phyloP scores from a whole-genome alignment of 2,329 filamentous ascomycete species.

The Zasmidium citrigriseum region DNA sequence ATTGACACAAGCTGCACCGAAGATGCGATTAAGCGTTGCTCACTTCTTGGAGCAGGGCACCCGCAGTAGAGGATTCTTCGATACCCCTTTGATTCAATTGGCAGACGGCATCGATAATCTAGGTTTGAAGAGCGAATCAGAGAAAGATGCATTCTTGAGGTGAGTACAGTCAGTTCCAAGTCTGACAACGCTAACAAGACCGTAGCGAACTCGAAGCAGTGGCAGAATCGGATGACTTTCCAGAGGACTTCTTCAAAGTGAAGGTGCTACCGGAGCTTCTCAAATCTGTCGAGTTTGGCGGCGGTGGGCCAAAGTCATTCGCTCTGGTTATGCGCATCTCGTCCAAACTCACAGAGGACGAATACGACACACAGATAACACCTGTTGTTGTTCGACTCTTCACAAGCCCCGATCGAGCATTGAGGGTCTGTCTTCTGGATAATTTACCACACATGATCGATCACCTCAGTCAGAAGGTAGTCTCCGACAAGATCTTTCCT shows the following conservation, averaged over 20 bases:
- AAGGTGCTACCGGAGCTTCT: conserved; percentile 92
- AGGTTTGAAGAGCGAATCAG: conserved; percentile 80
- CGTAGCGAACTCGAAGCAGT: conserved; percentile 74
- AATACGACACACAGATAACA: conserved; percentile 81
- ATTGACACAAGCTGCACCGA: conserved; percentile 84
- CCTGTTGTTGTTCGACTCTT: conserved; percentile 88
- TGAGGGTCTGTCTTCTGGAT: conserved; percentile 87
- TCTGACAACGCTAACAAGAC: neutral
- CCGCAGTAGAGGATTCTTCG: conserved; percentile 82
- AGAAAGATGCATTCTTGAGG: conserved; percentile 83
- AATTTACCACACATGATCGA: conserved; percentile 91
- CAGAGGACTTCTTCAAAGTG: conserved; percentile 97
- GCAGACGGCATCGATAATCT: conserved; percentile 92
- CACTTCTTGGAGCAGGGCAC: conserved; percentile 89
- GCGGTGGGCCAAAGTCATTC: conserved; percentile 90
- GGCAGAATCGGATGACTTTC: conserved; percentile 77
- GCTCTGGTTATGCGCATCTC: conserved; percentile 87
- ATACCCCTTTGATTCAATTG: conserved; percentile 87
- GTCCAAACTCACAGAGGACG: conserved; percentile 80
- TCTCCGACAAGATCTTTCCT: conserved; percentile 96
- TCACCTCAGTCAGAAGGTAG: conserved; percentile 78
- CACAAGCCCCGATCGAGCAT: conserved; percentile 84
- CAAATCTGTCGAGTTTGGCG: conserved; percentile 99
- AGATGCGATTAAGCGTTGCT: conserved; percentile 77
- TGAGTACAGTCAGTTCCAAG: conserved; percentile 36